Base-by-base conservation (phyloP, 805 yeast species). In the Brettanomyces custersianus region DNA sequence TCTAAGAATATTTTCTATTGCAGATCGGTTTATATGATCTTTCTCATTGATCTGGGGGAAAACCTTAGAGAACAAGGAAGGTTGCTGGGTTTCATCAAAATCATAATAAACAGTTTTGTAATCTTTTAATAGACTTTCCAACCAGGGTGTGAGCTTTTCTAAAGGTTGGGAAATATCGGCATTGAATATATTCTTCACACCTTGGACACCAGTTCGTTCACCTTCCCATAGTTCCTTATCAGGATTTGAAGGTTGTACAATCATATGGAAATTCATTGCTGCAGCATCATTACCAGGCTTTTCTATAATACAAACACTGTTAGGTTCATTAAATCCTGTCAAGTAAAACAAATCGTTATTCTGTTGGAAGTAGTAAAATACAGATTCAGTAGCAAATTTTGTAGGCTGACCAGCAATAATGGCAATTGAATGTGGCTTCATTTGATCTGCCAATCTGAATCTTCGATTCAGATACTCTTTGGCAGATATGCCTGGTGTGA, bases 201-300 rank as follows among this genome's bases (percentile, higher is more conserved):
- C 95, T 33, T 78, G 74, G 4, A 78, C 68, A 1, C 99, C 99
- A 13, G 94, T 80, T 47, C 94, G 72, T 30, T 74, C 79, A 10
- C 99, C 99, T 48, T 90, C 96, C 99, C 99, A 92, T 43, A 80
- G 74, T 59, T 92, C 98, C 17, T 72, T 74, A 33, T 66, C 67
- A 5, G 75, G 70, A 52, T 88, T 82, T 52, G 81, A 80, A 12
- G 86, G 87, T 3, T 87, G 95, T 3, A 90, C 95, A 34, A 87
- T 62, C 80, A 92, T 71, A 47, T 84, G 90, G 44, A 83, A 72
- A 7, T 70, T 54, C 24, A 74, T 65, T 34, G 75, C 72, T 19
- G 69, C 72, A n/a, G 70, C 60, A 39, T 68, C 59, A 36, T 66
- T 65, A 24, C 63, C 59, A 29, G 76, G 71, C 46, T 77, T 79